These are phyloP conservation scores for Kluyveromyces lactis DNA, from an alignment of 805 yeast species.

Conservation along the genomic window DNA sequence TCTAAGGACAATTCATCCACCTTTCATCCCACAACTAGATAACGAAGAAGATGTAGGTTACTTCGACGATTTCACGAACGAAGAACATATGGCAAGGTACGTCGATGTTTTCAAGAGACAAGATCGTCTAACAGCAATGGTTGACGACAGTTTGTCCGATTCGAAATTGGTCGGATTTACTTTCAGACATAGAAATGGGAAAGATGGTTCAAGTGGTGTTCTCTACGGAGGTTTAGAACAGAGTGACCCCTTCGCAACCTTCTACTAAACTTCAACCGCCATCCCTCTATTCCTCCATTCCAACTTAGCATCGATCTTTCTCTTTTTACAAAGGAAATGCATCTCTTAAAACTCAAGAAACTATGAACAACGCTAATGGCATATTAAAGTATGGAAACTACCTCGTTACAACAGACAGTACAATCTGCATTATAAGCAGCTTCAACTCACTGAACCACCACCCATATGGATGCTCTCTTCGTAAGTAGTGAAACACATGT, in stretches of 20 bases:
- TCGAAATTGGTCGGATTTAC: conserved; percentile 92
- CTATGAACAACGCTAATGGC: too few species aligned
- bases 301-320: too few species aligned
- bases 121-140: conserved; percentile 67
- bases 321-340: too few species aligned
- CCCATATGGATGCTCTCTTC: too few species aligned
- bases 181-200: conserved; percentile 64
- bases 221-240: conserved; percentile 29
- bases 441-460: too few species aligned
- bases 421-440: too few species aligned
- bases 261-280: conserved; percentile 16
- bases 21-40: conserved; percentile 94
- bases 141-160: conserved; percentile 46
- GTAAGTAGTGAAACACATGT: too few species aligned
- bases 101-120: conserved; percentile 94
- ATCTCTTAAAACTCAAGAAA: too few species aligned
- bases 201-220: conserved; percentile 31
- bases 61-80: conserved; percentile 95
- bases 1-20: conserved; percentile 70
- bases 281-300: neutral
- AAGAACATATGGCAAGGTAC: conserved; percentile 94
- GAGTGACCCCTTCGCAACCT: conserved; percentile 32
- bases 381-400: too few species aligned
- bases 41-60: conserved; percentile 98
- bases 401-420: too few species aligned